Evolutionary conservation across 306 rosid species (phyloP).

Genomic region (Oemleria cerasiformis): DNA sequence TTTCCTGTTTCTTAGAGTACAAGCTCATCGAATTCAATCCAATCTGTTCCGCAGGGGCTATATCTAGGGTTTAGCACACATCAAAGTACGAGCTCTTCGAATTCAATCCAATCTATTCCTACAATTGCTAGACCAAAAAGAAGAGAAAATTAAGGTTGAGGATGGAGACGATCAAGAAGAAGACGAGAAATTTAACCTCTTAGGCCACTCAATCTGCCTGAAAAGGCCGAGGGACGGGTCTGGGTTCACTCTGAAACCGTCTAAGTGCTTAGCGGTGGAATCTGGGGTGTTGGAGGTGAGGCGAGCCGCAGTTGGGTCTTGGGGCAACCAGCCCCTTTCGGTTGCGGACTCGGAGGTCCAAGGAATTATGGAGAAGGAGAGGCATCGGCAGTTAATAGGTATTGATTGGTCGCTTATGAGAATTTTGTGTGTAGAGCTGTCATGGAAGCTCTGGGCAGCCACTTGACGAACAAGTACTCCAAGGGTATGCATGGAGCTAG

Average conservation of each 20-base stretch:
- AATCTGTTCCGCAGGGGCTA: constrained; percentile 48
- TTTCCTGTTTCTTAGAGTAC: no score
- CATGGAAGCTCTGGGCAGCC: constrained; percentile 91
- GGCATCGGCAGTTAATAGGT: constrained; percentile 64
- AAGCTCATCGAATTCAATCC: no score
- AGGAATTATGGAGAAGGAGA: constrained; percentile 82
- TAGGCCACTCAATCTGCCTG: constrained; percentile 51
- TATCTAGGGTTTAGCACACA: constrained; percentile 55
- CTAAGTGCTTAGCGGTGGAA: constrained; percentile 48
- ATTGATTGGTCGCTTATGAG: constrained; percentile 90
- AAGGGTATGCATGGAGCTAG: constrained; percentile 91
- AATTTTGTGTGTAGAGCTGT: constrained; percentile 84
- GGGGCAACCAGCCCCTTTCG: constrained; percentile 66
- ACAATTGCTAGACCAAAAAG: constrained; percentile 36
- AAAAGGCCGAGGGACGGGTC: constrained; percentile 55
- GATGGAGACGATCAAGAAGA: constrained; percentile 32
- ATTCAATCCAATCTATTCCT: constrained; percentile 23
- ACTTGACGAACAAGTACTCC: constrained; percentile 82
- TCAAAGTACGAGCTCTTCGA: constrained; percentile 13
- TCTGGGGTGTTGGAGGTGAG: constrained; percentile 48
- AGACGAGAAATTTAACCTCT: constrained; percentile 49
- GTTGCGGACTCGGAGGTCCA: constrained; percentile 67
- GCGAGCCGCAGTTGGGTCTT: constrained; percentile 48
- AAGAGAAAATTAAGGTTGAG: constrained; percentile 31
- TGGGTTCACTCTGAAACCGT: constrained; percentile 13